phyloP scores from a whole-genome alignment of 2,329 filamentous ascomycete genomes.

The Pseudogymnoascus pannorum region DNA sequence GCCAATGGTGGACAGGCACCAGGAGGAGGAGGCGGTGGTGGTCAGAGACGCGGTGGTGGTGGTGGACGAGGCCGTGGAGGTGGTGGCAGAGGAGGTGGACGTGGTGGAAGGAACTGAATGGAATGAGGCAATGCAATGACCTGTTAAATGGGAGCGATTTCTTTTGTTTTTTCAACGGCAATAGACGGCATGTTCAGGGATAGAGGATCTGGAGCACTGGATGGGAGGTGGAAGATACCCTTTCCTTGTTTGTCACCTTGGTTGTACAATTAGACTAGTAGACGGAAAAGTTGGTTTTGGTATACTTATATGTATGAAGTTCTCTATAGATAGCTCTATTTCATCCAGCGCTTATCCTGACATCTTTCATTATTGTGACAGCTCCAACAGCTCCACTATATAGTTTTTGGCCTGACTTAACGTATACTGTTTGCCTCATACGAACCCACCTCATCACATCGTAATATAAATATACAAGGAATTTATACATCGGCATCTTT shows the following conservation, averaged over 20 bases:
- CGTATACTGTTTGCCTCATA: too few species aligned
- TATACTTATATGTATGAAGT: not conserved
- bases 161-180: not conserved
- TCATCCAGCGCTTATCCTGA: not conserved
- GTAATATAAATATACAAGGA: not conserved
- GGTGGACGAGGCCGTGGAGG: constrained; percentile 10
- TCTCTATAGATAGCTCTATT: not conserved
- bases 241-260: constrained; percentile 3
- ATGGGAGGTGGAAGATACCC: constrained; percentile 8
- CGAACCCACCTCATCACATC: not conserved
- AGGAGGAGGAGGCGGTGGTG: constrained; percentile 18
- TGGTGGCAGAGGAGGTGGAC: constrained; percentile 13
- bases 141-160: constrained; percentile 24
- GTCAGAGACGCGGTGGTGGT: constrained; percentile 16
- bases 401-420: not conserved
- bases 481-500: not conserved
- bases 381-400: not conserved
- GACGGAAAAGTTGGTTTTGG: not conserved
- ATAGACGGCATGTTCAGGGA: constrained; percentile 8
- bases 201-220: constrained; percentile 8
- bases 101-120: constrained; percentile 8
- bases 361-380: not conserved
- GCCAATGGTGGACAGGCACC: constrained; percentile 4
- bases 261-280: not conserved
- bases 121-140: not conserved